Conservation (phyloP, 2,329 filamentous ascomycete genomes). For the Zelopaecilomyces penicillatus region DNA sequence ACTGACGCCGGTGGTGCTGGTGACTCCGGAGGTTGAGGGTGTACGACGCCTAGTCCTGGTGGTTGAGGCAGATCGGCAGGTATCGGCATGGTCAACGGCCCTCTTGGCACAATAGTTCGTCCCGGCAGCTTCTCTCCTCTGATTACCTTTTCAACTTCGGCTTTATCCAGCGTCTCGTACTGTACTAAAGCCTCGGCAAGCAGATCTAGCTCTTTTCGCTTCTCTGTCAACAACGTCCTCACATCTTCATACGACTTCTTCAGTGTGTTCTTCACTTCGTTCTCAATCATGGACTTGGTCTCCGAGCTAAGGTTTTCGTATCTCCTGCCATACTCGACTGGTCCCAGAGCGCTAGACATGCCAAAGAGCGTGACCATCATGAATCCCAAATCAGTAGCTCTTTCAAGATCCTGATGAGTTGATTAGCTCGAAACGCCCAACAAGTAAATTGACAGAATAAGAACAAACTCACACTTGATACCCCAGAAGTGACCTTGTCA, state of each 20-base stretch:
- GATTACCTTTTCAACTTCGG: slow-evolving; percentile 86
- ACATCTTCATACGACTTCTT: slow-evolving; percentile 75
- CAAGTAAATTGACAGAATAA: too few species aligned
- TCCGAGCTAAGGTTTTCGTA: slow-evolving; percentile 77
- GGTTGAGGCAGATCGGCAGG: slow-evolving; percentile 26
- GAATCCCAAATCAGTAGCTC: slow-evolving; percentile 75
- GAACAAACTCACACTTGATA: slow-evolving; percentile 55
- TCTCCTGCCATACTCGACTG: slow-evolving; percentile 76
- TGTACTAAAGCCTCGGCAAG: slow-evolving; percentile 84
- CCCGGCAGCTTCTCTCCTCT: slow-evolving; percentile 71
- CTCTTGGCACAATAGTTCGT: slow-evolving; percentile 51
- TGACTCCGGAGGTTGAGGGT: slow-evolving; percentile 22
- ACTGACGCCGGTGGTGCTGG: slow-evolving; percentile 27
- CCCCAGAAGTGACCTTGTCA: slow-evolving; percentile 87
- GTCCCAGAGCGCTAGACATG: slow-evolving; percentile 81
- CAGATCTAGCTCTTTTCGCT: slow-evolving; percentile 76
- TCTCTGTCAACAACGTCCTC: slow-evolving; percentile 58
- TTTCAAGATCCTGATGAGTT: slow-evolving; percentile 61
- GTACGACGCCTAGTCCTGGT: slow-evolving; percentile 25
- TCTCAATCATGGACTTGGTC: slow-evolving; percentile 79
- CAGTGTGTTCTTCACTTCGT: slow-evolving; percentile 76
- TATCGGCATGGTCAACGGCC: slow-evolving; percentile 31
- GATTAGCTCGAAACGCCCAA: too few species aligned
- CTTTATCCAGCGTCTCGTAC: slow-evolving; percentile 84
- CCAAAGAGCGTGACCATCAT: slow-evolving; percentile 82